Base-by-base conservation (phyloP, 1,139 yeast species). In the Suhomyces wounanorum region DNA sequence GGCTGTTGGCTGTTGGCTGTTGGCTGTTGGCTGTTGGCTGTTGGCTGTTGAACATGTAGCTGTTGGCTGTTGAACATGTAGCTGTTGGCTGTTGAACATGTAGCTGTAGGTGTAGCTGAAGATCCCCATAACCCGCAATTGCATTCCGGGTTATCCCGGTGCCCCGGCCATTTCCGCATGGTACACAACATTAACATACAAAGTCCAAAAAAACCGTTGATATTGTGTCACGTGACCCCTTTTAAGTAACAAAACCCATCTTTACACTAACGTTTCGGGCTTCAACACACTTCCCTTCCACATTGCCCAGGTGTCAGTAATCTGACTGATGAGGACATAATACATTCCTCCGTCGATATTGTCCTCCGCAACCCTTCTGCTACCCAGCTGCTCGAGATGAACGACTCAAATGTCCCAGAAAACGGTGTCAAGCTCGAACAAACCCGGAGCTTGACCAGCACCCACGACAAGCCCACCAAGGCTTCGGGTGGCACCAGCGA, bases 371-470 rank as follows among this genome's bases (percentile, higher is more conserved):
- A 23, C 18, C 7, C 36, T n/a, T 31, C 5, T 3, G 5, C n/a
- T 9, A 14, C 28, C 31, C 11, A 25, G 11, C 8, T 9, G 17
- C 16, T n/a, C 46, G 31, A 28, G 31, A 45, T 45, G 48, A 37
- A 45, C 14, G 23, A 35, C 21, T 16, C 48, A 3, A 35, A 40
- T 8, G 11, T 30, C 16, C 37, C 39, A 33, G 40, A 45, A 30
- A 45, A 17, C 18, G 48, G 43, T 14, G 33, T 36, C 33, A 41
- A 44, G 33, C 39, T 31, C 23, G 52, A 46, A 33, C 37, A 17
- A 44, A 16, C 44, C 52, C 48, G 47, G 45, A 36, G 44, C 41
- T 40, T 28, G 45, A 8, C 33, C 48, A 40, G 39, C 17, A 21
- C 40, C 37, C 11, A 28, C 14, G 44, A 21, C 14, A 37, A 16